A percentile compares a stretch with the other conserved stretches of the same genome.
Conservation (phyloP, 495 filamentous ascomycete species). For the Lindgomyces ingoldianus region DNA sequence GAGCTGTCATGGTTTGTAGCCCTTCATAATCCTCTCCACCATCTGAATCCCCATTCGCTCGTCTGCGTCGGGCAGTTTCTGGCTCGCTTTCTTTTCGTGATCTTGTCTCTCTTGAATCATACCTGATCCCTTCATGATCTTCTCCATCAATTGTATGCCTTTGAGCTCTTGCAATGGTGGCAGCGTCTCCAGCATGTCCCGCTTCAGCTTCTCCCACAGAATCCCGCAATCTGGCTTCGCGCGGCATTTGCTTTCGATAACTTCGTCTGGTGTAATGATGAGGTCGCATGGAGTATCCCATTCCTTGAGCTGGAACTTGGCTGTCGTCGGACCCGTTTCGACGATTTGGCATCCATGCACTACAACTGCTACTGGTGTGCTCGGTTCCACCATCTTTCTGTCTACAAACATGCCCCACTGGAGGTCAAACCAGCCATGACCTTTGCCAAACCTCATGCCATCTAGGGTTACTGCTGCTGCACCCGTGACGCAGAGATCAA, state of each 20-base stretch:
- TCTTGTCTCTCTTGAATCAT: neutral
- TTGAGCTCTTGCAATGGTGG: constrained; percentile 26
- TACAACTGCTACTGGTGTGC: constrained; percentile 14
- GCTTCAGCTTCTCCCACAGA: neutral
- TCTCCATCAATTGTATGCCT: constrained; percentile 32
- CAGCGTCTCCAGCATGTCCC: constrained; percentile 1
- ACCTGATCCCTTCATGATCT: constrained; percentile 18
- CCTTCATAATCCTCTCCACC: constrained; percentile 25
- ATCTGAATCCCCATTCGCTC: constrained; percentile 26
- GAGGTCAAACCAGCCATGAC: constrained; percentile 9
- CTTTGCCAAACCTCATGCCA: neutral
- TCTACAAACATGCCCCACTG: constrained; percentile 20
- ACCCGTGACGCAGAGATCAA: constrained; percentile 19
- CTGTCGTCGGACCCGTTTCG: neutral
- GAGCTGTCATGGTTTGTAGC: constrained; percentile 11
- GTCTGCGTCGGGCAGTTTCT: constrained; percentile 9
- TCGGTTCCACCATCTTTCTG: neutral
- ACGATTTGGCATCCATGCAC: constrained; percentile 19
- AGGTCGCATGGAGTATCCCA: constrained; percentile 12
- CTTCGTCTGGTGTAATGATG: constrained; percentile 11
- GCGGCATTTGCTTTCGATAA: neutral
- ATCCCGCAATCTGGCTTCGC: constrained; percentile 9
- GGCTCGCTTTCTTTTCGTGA: neutral
- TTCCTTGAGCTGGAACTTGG: neutral
- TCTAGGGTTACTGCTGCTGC: neutral